phyloP scores from a whole-genome alignment of 1,284 basidiomycete species.

The Sporisorium sorghi region DNA sequence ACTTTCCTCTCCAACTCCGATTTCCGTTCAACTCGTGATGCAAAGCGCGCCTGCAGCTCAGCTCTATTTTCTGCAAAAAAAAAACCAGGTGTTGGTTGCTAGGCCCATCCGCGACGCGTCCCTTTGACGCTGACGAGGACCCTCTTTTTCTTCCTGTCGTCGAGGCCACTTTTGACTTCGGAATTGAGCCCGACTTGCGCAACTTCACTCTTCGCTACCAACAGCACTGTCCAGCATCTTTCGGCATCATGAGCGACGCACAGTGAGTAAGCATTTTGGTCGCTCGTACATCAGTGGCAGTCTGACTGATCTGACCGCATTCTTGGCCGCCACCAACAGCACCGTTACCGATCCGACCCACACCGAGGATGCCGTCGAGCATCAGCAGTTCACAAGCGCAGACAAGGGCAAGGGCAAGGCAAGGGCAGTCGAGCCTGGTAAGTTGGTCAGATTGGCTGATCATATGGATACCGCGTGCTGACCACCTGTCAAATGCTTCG shows the following conservation, averaged over 20 bases:
- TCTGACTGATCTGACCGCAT: neutral
- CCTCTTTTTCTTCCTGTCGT: neutral
- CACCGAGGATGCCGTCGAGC: constrained; percentile 13
- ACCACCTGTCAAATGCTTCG: neutral
- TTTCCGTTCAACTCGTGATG: constrained; percentile 5
- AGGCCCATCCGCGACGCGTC: constrained; percentile 1
- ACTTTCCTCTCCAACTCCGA: constrained; percentile 24
- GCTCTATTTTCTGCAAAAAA: neutral
- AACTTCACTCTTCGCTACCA: neutral
- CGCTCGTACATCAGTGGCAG: neutral
- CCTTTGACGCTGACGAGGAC: neutral
- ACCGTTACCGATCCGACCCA: constrained; percentile 1
- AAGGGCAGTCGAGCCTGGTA: constrained; percentile 45
- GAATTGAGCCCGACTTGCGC: no score
- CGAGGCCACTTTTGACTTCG: neutral
- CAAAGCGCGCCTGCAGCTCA: neutral
- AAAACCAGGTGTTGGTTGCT: constrained; percentile 9
- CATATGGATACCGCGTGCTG: neutral
- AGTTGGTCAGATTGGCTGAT: neutral
- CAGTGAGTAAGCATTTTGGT: constrained; percentile 7
- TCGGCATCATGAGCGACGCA: constrained; percentile 15
- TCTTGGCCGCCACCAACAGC: constrained; percentile 8
- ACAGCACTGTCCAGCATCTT: neutral
- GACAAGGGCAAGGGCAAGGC: constrained; percentile 57
- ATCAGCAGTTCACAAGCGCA: constrained; percentile 14